These are phyloP conservation scores for Sanghuangporus baumii DNA, from an alignment of 1,284 basidiomycete genomes.

Conservation along the genomic window DNA sequence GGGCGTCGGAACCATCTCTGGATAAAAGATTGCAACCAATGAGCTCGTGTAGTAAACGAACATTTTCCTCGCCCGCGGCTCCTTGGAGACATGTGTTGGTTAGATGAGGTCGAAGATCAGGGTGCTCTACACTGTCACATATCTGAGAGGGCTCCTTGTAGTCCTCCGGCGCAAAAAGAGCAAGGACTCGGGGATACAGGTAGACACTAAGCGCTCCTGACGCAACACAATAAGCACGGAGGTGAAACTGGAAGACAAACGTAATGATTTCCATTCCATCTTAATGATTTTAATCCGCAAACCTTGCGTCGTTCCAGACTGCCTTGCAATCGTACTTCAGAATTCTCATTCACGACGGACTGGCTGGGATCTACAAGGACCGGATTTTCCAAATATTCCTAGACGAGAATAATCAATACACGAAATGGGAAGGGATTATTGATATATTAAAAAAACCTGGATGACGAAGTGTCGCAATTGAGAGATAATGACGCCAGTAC, in stretches of 20 bases:
- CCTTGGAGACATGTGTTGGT: slow-evolving; percentile 95
- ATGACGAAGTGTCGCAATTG: slow-evolving; percentile 96
- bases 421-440: not conserved
- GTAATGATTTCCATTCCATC: slow-evolving; percentile 15
- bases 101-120: slow-evolving; percentile 76
- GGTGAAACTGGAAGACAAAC: slow-evolving; percentile 69
- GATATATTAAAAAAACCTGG: slow-evolving; percentile 56
- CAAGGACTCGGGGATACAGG: slow-evolving; percentile 79
- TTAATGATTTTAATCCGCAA: slow-evolving; percentile 22
- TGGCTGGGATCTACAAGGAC: slow-evolving; percentile 71
- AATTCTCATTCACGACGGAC: slow-evolving; percentile 25
- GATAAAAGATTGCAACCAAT: slow-evolving; percentile 52
- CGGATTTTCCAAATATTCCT: slow-evolving; percentile 83
- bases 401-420: slow-evolving; percentile 11
- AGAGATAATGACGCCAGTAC: slow-evolving; percentile 69
- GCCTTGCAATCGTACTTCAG: slow-evolving; percentile 19
- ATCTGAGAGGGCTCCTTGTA: slow-evolving; percentile 42
- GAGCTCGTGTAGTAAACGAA: slow-evolving; percentile 76
- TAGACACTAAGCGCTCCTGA: slow-evolving; percentile 76
- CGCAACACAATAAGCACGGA: slow-evolving; percentile 89
- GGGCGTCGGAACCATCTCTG: slow-evolving; percentile 24
- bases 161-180: slow-evolving; percentile 74
- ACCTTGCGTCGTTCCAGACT: slow-evolving; percentile 63
- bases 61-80: slow-evolving; percentile 57
- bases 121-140: slow-evolving; percentile 24